Conservation (phyloP, 163 green algal species). For the Picocystis sp. region DNA sequence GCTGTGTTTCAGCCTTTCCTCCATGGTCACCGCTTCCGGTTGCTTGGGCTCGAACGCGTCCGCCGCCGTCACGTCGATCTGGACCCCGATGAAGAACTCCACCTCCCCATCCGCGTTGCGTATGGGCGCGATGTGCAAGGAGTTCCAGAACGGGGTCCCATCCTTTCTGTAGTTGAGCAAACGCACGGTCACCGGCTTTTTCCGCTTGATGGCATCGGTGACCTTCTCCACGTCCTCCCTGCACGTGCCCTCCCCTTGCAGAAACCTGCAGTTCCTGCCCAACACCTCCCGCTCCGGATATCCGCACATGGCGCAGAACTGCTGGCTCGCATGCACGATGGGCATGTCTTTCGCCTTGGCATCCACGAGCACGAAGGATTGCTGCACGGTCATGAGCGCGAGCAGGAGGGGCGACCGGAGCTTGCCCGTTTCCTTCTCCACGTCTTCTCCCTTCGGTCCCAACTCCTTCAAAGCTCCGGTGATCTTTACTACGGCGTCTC, state of each 20-base stretch:
- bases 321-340: constrained; percentile 15
- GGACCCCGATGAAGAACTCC: constrained; percentile 84
- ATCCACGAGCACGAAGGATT: constrained; percentile 16
- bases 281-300: constrained; percentile 70
- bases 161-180: constrained; percentile 48
- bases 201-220: constrained; percentile 47
- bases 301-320: constrained; percentile 12
- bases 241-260: constrained; percentile 56
- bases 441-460: no score
- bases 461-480: constrained; percentile 8
- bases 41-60: constrained; percentile 3
- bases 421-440: neutral
- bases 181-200: constrained; percentile 21
- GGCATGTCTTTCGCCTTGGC: constrained; percentile 7
- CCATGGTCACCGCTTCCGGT: constrained; percentile 4
- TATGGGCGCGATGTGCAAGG: constrained; percentile 63
- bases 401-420: constrained; percentile 14
- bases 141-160: constrained; percentile 63
- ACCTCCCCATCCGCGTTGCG: constrained; percentile 52
- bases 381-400: constrained; percentile 9
- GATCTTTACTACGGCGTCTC: neutral
- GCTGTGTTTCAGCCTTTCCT: constrained; percentile 14
- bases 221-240: constrained; percentile 62
- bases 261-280: constrained; percentile 71
- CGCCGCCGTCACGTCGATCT: constrained; percentile 48